These are phyloP conservation scores for Kwoniella shivajii DNA, from an alignment of 1,284 basidiomycete genomes.

Conservation along the genomic window DNA sequence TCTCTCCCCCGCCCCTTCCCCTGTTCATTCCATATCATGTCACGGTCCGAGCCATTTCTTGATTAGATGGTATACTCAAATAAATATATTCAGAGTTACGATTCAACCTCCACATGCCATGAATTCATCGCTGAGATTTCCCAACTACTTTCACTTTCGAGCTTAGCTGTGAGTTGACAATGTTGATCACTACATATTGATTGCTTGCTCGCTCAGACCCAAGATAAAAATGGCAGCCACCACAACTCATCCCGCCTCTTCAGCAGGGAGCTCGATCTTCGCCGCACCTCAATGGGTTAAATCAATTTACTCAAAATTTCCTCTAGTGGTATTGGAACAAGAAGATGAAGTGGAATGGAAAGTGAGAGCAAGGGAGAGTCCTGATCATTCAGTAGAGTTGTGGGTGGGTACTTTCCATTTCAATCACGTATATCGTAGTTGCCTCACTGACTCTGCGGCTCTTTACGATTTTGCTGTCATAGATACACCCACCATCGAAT, in stretches of 20 bases:
- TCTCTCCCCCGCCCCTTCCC: background rate
- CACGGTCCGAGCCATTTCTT: slow-evolving; percentile 5
- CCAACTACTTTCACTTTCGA: no score
- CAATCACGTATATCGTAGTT: background rate
- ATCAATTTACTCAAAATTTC: slow-evolving; percentile 48
- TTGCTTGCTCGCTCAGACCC: no score
- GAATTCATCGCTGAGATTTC: no score
- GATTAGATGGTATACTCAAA: background rate
- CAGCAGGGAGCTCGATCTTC: slow-evolving; percentile 13
- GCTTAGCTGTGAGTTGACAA: no score
- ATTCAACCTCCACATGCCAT: background rate
- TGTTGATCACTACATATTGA: no score
- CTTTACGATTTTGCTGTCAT: background rate
- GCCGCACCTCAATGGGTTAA: slow-evolving; percentile 42
- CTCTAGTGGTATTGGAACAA: slow-evolving; percentile 46
- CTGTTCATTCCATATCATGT: background rate
- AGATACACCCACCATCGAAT: slow-evolving; percentile 31
- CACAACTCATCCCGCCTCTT: background rate
- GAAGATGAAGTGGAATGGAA: slow-evolving; percentile 44
- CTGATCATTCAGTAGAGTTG: slow-evolving; percentile 9
- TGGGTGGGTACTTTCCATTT: slow-evolving; percentile 19
- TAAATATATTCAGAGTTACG: background rate
- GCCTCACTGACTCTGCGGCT: background rate
- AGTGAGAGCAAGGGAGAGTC: background rate
- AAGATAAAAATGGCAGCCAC: slow-evolving; percentile 7